phyloP scores from a whole-genome alignment of 495 filamentous ascomycete species.

The Margaritispora aquatica region DNA sequence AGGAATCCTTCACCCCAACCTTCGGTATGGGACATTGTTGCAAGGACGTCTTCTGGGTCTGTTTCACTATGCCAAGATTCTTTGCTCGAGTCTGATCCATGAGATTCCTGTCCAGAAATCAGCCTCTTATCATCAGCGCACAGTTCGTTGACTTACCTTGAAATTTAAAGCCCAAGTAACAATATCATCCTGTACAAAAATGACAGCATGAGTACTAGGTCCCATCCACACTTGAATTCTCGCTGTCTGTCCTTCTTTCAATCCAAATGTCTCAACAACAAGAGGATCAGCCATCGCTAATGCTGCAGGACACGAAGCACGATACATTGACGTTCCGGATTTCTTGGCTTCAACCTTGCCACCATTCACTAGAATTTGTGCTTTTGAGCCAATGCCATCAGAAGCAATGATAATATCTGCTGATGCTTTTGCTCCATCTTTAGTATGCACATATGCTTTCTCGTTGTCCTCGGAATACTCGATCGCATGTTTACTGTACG shows the following conservation, averaged over 20 bases:
- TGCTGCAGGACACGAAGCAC: background rate
- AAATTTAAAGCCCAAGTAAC: background rate
- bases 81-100: background rate
- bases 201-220: background rate
- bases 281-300: background rate
- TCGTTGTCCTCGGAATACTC: conserved; percentile 44
- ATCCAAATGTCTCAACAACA: background rate
- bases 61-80: background rate
- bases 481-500: conserved; percentile 44
- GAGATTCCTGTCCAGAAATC: background rate
- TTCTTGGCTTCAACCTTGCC: conserved; percentile 39
- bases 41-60: background rate
- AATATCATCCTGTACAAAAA: background rate
- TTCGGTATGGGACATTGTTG: conserved; percentile 47
- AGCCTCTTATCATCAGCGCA: background rate
- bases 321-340: conserved; percentile 13
- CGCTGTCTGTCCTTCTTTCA: background rate
- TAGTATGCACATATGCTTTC: conserved; percentile 39
- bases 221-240: background rate
- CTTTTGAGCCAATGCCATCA: conserved; percentile 50
- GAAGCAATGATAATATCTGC: conserved; percentile 55
- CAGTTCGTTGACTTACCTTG: background rate
- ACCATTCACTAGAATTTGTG: conserved; percentile 42
- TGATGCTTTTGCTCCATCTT: conserved; percentile 41
- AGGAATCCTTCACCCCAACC: conserved; percentile 27